Evolutionary conservation across 228 moss, liverwort and hornwort species (phyloP).

Genomic region (Sphagnum fallax): DNA sequence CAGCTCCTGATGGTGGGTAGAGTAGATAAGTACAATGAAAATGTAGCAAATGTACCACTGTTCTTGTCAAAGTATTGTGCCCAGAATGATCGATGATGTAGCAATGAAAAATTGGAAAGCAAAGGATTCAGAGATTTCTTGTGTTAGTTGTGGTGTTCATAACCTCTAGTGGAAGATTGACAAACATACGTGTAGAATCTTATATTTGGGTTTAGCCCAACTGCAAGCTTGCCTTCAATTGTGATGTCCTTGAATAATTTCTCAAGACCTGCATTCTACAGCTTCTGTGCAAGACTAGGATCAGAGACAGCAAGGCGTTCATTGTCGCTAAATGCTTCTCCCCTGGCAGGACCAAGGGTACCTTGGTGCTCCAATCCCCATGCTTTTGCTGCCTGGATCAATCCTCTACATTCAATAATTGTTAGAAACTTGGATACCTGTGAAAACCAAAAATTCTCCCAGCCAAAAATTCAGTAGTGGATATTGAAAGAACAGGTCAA

Average conservation of each 20-base stretch:
- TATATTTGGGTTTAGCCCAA: slow-evolving; percentile 67
- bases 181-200: slow-evolving; percentile 39
- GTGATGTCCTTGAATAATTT: slow-evolving; percentile 31
- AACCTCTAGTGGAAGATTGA: too few species aligned
- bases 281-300: slow-evolving; percentile 37
- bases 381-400: slow-evolving; percentile 53
- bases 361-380: slow-evolving; percentile 78
- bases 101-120: too few species aligned
- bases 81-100: too few species aligned
- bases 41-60: too few species aligned
- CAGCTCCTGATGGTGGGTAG: too few species aligned
- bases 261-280: slow-evolving; percentile 65
- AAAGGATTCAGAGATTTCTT: too few species aligned
- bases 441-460: not conserved
- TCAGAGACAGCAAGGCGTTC: slow-evolving; percentile 52
- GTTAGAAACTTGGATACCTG: slow-evolving; percentile 38
- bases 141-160: too few species aligned
- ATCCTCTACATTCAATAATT: slow-evolving; percentile 52
- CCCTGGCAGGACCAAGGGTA: slow-evolving; percentile 67
- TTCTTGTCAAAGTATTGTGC: too few species aligned
- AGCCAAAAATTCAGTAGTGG: too few species aligned
- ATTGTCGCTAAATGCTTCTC: slow-evolving; percentile 85
- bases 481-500: too few species aligned
- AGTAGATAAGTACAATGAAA: too few species aligned
- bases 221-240: slow-evolving; percentile 46